A percentile compares a stretch with the other conserved stretches of the same genome.
Evolutionary conservation across 108 stramenopile genomes (phyloP).

Genomic region (Cyclotella sp.): DNA sequence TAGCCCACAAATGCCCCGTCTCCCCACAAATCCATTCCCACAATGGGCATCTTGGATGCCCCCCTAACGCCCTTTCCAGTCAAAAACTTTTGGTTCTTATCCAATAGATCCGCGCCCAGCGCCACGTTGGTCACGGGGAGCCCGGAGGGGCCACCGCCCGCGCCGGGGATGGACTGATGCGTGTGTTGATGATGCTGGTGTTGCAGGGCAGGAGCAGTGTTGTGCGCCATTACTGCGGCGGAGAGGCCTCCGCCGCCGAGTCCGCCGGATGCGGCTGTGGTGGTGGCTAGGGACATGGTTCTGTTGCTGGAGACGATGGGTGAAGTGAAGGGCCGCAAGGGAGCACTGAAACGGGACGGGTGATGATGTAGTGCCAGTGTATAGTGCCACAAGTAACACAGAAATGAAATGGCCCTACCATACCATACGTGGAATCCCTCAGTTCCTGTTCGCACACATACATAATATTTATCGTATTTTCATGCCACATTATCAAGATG

Average conservation of each 20-base stretch:
- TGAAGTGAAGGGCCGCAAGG: too few relatives aligned
- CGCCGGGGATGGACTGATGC: conserved; percentile 33
- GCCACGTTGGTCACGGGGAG: conserved; percentile 54
- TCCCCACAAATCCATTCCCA: conserved; percentile 81
- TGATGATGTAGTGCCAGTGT: too few relatives aligned
- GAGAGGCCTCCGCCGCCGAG: conserved; percentile 65
- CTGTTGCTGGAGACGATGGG: not conserved
- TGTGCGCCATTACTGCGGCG: conserved; percentile 71
- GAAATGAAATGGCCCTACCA: too few relatives aligned
- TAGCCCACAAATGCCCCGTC: conserved; percentile 56
- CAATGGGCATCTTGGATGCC: conserved; percentile 66
- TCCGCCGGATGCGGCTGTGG: conserved; percentile 57
- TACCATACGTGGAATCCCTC: too few relatives aligned
- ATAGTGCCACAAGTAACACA: too few relatives aligned
- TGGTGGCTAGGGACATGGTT: conserved; percentile 83
- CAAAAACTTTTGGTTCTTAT: conserved; percentile 67
- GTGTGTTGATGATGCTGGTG: conserved; percentile 45
- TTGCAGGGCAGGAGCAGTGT: conserved; percentile 45
- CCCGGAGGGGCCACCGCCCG: conserved; percentile 46
- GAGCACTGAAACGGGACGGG: too few relatives aligned
- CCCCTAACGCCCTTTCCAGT: conserved; percentile 60
- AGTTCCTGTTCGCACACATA: too few relatives aligned
- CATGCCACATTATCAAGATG: too few relatives aligned
- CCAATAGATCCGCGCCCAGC: conserved; percentile 75
- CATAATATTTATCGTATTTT: too few relatives aligned